Conservation (phyloP, 345 rosid species). For the Hibiscus trionum region DNA sequence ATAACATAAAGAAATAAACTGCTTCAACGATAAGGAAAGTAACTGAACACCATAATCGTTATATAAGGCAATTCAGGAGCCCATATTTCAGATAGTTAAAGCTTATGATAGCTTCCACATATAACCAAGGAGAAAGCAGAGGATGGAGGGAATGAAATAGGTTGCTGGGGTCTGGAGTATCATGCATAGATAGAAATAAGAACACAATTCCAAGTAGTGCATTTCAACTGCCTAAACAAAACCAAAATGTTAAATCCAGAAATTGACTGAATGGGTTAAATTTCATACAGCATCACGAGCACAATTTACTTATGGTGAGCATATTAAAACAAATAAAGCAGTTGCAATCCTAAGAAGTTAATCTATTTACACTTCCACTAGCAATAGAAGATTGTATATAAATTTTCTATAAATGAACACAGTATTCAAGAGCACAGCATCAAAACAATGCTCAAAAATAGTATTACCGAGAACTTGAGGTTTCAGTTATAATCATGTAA, state of each 20-base stretch:
- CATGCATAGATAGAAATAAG: neutral
- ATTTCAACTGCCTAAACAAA: neutral
- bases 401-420: neutral
- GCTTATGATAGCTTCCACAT: neutral
- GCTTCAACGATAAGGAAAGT: neutral
- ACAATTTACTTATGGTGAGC: neutral
- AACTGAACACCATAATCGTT: neutral
- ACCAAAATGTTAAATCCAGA: constrained; percentile 1
- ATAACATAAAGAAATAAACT: neutral
- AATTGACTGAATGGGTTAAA: neutral
- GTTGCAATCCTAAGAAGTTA: neutral
- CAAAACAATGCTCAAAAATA: neutral
- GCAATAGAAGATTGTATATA: neutral
- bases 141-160: neutral
- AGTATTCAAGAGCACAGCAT: neutral
- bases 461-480: neutral
- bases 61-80: neutral
- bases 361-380: neutral
- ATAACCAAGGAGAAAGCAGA: neutral
- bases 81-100: neutral
- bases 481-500: neutral
- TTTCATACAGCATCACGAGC: neutral
- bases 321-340: neutral
- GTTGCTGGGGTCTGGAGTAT: neutral
- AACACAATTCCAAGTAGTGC: neutral